Evolutionary conservation across 257 asterid species (phyloP).

Genomic region (Schizonepeta tenuifolia): DNA sequence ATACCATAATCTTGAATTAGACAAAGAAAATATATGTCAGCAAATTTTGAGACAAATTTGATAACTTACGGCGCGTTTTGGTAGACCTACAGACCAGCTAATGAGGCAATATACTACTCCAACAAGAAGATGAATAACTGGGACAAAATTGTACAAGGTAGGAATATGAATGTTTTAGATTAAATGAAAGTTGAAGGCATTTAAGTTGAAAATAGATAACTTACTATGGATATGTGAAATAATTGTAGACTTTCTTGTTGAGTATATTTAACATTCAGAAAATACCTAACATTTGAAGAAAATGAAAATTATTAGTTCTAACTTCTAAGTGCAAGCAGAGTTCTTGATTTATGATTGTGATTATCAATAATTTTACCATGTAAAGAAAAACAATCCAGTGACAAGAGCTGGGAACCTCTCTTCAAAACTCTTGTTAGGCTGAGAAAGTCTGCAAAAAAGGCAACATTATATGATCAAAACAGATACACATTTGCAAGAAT

Average conservation of each 20-base stretch:
- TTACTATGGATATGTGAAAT: constrained; percentile 70
- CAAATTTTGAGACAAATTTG: not conserved
- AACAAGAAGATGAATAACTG: constrained; percentile 60
- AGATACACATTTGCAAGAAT: not conserved
- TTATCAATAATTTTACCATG: constrained; percentile 42
- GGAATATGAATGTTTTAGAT: not conserved
- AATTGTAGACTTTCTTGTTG: constrained; percentile 69
- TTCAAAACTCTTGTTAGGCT: constrained; percentile 48
- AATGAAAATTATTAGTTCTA: not conserved
- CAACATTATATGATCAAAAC: not conserved
- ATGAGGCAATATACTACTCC: constrained; percentile 61
- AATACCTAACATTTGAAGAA: constrained; percentile 44
- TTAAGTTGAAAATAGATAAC: constrained; percentile 5
- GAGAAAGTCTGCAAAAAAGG: constrained; percentile 37
- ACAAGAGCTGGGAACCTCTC: constrained; percentile 66
- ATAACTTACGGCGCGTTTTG: constrained; percentile 61
- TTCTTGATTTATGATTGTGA: not conserved
- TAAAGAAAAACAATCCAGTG: constrained; percentile 69
- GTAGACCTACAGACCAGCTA: constrained; percentile 62
- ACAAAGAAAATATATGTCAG: not conserved
- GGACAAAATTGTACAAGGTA: constrained; percentile 48
- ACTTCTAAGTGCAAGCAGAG: not conserved
- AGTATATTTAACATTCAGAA: constrained; percentile 65
- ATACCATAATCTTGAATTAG: constrained; percentile 24
- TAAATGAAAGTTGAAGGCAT: not conserved